These are phyloP conservation scores for Claviceps humidiphila DNA, from an alignment of 2,329 filamentous ascomycete species.

Conservation along the genomic window DNA sequence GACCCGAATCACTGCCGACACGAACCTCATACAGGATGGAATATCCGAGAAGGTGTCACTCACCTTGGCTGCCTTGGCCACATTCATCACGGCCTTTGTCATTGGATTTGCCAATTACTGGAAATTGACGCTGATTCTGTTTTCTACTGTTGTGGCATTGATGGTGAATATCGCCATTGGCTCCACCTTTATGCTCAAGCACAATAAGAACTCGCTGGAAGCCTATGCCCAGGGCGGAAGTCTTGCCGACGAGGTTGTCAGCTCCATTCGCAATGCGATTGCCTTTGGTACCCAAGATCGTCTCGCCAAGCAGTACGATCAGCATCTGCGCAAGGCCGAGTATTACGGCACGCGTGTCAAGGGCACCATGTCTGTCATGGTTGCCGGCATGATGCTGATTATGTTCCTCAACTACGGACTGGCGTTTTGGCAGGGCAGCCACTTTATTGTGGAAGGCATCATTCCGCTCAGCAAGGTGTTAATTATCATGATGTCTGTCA, in stretches of 20 bases:
- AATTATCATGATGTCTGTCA: conserved; percentile 78
- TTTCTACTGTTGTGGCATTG: conserved; percentile 69
- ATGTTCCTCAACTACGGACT: conserved; percentile 80
- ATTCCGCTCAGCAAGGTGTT: conserved; percentile 58
- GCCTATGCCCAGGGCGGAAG: conserved; percentile 77
- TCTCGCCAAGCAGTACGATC: conserved; percentile 74
- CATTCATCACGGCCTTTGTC: conserved; percentile 78
- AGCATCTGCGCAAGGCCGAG: conserved; percentile 59
- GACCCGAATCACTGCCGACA: conserved; percentile 86
- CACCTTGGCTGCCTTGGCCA: conserved; percentile 61
- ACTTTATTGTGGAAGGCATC: conserved; percentile 54
- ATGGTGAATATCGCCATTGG: conserved; percentile 63
- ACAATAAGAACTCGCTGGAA: conserved; percentile 62
- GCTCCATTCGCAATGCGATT: conserved; percentile 80
- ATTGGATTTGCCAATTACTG: conserved; percentile 87
- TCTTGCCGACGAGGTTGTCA: conserved; percentile 86
- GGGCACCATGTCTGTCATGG: conserved; percentile 58
- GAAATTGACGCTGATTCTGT: conserved; percentile 82
- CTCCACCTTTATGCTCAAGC: conserved; percentile 65
- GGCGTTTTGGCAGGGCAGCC: conserved; percentile 77
- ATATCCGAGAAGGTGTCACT: conserved; percentile 82
- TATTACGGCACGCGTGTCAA: conserved; percentile 67
- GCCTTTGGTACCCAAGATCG: conserved; percentile 92
- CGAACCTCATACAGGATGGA: conserved; percentile 84
- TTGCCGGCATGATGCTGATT: conserved; percentile 70